Evolutionary conservation across 1,139 yeast genomes (phyloP).

Genomic region (Hemisphaericaspora subhashii): DNA sequence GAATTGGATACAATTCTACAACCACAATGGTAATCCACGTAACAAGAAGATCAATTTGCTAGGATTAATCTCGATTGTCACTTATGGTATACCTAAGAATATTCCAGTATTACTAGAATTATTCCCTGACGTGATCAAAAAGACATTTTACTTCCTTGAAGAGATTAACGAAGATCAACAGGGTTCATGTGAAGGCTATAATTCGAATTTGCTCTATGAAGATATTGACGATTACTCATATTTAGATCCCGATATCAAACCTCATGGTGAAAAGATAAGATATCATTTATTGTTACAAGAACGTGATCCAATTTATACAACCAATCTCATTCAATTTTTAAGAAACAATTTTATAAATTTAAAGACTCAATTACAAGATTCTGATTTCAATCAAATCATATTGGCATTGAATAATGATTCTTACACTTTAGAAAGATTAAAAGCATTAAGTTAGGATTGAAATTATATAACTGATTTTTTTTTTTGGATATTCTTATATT

Average conservation of each 20-base stretch:
- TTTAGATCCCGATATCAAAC: constrained; percentile 45
- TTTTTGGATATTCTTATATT: too few species aligned
- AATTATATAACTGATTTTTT: not conserved
- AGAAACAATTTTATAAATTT: constrained; percentile 21
- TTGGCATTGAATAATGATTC: constrained; percentile 27
- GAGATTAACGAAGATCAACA: constrained; percentile 63
- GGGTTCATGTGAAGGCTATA: constrained; percentile 67
- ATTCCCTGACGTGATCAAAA: constrained; percentile 43
- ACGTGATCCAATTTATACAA: constrained; percentile 59
- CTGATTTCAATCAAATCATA: constrained; percentile 27
- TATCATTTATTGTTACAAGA: constrained; percentile 46
- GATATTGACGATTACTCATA: constrained; percentile 50
- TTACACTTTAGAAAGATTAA: constrained; percentile 34
- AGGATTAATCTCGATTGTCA: constrained; percentile 51
- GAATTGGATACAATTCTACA: constrained; percentile 38
- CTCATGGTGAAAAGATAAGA: constrained; percentile 60
- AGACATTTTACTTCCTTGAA: constrained; percentile 64
- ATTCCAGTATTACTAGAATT: constrained; percentile 16
- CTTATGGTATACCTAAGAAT: constrained; percentile 24
- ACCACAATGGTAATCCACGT: constrained; percentile 65
- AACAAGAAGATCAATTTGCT: constrained; percentile 62
- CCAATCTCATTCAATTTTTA: constrained; percentile 38
- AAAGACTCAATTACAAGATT: constrained; percentile 20
- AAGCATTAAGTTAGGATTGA: constrained; percentile 6
- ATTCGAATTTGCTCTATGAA: constrained; percentile 55